Conservation (phyloP, 2,329 filamentous ascomycete species). For the Aspergillus unguis region DNA sequence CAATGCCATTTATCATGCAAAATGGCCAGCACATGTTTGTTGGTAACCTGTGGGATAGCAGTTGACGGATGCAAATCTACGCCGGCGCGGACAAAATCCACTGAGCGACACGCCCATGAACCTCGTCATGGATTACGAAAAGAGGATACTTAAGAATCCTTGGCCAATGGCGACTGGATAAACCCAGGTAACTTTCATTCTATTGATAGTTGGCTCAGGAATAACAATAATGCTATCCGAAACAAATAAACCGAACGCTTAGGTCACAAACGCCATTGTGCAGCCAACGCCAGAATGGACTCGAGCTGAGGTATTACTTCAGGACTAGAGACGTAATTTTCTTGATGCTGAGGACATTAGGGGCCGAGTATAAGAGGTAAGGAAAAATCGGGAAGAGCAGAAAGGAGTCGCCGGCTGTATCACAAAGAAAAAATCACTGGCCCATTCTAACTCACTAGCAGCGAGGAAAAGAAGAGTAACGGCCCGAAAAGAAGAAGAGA, state of each 20-base stretch:
- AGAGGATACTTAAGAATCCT: neutral
- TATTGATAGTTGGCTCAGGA: conserved; percentile 10
- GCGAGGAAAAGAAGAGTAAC: neutral
- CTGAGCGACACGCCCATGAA: too few species aligned
- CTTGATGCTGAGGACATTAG: conserved; percentile 4
- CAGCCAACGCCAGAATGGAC: conserved; percentile 10
- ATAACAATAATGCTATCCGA: conserved; percentile 3
- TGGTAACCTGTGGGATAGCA: too few species aligned
- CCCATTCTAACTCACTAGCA: neutral
- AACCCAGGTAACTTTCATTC: too few species aligned
- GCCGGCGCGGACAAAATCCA: too few species aligned
- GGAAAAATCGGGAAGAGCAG: neutral
- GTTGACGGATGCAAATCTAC: too few species aligned
- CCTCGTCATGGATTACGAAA: too few species aligned
- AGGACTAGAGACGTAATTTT: conserved; percentile 6
- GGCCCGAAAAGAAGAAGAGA: neutral
- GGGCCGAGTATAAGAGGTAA: neutral
- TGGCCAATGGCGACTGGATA: neutral
- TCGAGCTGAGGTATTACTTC: neutral
- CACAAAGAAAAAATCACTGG: neutral
- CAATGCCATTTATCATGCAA: too few species aligned
- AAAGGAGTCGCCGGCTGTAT: neutral
- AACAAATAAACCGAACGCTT: conserved; percentile 22
- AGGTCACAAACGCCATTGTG: conserved; percentile 23
- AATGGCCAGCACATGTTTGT: too few species aligned